Evolutionary conservation across 2,329 filamentous ascomycete genomes (phyloP), one percentile per base, ranked within the genome.

Genomic region (Colletotrichum phormii): DNA sequence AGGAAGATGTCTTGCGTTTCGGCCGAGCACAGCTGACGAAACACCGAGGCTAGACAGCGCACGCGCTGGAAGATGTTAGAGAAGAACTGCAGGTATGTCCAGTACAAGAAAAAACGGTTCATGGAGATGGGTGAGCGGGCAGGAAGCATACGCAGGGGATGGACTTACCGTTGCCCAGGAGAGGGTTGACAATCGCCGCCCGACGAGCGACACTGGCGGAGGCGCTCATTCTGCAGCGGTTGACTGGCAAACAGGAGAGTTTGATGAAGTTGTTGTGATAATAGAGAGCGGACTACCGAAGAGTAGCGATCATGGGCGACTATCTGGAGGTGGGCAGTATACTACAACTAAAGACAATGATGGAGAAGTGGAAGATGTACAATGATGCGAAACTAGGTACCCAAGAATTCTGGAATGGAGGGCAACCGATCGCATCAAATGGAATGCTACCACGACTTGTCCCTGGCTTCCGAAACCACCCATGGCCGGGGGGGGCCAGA

Each of bases 201-300:
- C 88, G 84, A 73, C 87, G 87, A 82, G 88, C 88, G 78, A 89
- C 85, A 78, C 81, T 86, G 74, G 88, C 84, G 60, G 89, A 89
- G 78, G 87, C 86, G 85, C 88, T 90, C 88, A 90, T 90, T 60
- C 57, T 74, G 62, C 51, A 73, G 70, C 71, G 26, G 59, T 42
- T 60, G 54, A 59, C 42, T 53, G 26, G 65, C 59, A 69, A 55
- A 42, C 57, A 35, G 24, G 42, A 46, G 22, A 49, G 49, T 49
- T 31, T 42, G 37, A 29, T 64, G 42, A 24, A 12, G 31, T 72
- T 57, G 53, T 35, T 35, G 42, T 35, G 24, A n/a, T n/a, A 58
- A 55, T 49, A 55, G 22, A 46, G 31, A 37, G 62, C 33, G 37
- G 29, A 46, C 46, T 72, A 72, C 59, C 31, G 59, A 18, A 29